Percentiles rank a stretch among this genome's conserved stretches.
Evolutionary conservation across 352 stramenopile genomes (phyloP).

Genomic region (Pythium biforme): DNA sequence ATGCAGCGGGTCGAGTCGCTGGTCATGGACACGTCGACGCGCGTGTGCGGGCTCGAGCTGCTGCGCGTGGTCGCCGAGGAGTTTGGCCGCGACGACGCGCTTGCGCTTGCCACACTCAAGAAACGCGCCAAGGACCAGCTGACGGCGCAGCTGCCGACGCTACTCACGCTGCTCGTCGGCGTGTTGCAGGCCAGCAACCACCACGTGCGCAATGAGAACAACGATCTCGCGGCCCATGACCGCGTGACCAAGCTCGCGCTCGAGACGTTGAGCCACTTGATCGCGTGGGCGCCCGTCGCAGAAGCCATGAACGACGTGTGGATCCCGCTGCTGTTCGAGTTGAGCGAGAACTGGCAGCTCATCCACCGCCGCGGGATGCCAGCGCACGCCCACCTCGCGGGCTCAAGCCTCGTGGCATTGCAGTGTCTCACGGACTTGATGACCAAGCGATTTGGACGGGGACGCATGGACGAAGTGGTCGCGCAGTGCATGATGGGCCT

Average conservation of each 20-base stretch:
- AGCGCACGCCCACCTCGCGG: conserved; percentile 29
- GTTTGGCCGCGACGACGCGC: conserved; percentile 67
- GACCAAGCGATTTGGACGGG: conserved; percentile 56
- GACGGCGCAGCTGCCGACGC: conserved; percentile 39
- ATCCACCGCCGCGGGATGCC: conserved; percentile 11
- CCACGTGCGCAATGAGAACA: conserved; percentile 27
- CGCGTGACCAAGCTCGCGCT: conserved; percentile 49
- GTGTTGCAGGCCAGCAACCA: conserved; percentile 51
- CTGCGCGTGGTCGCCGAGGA: conserved; percentile 62
- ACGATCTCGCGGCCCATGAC: conserved; percentile 34
- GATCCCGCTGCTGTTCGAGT: conserved; percentile 62
- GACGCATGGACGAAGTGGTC: conserved; percentile 45
- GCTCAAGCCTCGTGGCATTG: conserved; percentile 52
- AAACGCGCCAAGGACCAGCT: conserved; percentile 42
- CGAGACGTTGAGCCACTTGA: conserved; percentile 50
- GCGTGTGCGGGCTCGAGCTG: conserved; percentile 55
- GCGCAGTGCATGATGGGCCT: conserved; percentile 50
- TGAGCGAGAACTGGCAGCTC: conserved; percentile 34
- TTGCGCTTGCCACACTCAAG: conserved; percentile 51
- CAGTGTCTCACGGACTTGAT: conserved; percentile 65
- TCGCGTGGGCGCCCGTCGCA: conserved; percentile 51
- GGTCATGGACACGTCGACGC: conserved; percentile 38
- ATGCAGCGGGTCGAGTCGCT: conserved; percentile 61
- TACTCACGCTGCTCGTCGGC: conserved; percentile 49
- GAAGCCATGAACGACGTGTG: conserved; percentile 56